Evolutionary conservation across 495 filamentous ascomycete genomes (phyloP).

Genomic region (Aspergillus indologenus): DNA sequence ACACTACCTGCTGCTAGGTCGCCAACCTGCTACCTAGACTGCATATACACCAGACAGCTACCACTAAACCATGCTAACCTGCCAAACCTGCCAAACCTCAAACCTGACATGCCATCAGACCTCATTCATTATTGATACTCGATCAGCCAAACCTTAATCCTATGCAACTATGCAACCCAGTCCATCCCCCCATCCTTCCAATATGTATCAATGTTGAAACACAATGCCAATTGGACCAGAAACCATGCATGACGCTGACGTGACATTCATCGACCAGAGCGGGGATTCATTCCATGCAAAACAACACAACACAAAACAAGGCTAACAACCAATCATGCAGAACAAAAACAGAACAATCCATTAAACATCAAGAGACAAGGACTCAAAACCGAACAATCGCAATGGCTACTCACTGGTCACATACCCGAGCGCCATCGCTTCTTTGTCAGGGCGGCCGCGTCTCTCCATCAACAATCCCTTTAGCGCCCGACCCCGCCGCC

Average conservation of each 20-base stretch:
- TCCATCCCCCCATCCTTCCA: not conserved
- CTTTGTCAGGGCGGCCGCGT: conserved; percentile 37
- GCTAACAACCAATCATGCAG: conserved; percentile 13
- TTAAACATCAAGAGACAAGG: conserved; percentile 4
- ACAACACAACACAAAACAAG: conserved; percentile 7
- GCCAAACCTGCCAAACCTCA: no score
- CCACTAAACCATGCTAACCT: no score
- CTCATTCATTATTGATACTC: no score
- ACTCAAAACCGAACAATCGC: conserved; percentile 6
- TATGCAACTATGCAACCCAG: no score
- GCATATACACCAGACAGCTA: no score
- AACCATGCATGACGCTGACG: conserved; percentile 13
- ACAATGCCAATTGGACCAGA: conserved; percentile 11
- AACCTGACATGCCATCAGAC: no score
- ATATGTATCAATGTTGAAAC: not conserved
- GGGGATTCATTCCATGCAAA: conserved; percentile 17
- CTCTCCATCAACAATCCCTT: conserved; percentile 29
- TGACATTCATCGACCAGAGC: conserved; percentile 8
- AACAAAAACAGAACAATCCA: conserved; percentile 9
- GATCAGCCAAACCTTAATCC: no score
- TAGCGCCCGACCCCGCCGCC: conserved; percentile 17
- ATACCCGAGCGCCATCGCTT: not conserved
- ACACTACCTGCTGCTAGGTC: no score
- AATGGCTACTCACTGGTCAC: conserved; percentile 1
- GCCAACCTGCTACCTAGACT: no score